phyloP scores from a whole-genome alignment of 768 basidiomycete genomes.

The Hericium coralloides region DNA sequence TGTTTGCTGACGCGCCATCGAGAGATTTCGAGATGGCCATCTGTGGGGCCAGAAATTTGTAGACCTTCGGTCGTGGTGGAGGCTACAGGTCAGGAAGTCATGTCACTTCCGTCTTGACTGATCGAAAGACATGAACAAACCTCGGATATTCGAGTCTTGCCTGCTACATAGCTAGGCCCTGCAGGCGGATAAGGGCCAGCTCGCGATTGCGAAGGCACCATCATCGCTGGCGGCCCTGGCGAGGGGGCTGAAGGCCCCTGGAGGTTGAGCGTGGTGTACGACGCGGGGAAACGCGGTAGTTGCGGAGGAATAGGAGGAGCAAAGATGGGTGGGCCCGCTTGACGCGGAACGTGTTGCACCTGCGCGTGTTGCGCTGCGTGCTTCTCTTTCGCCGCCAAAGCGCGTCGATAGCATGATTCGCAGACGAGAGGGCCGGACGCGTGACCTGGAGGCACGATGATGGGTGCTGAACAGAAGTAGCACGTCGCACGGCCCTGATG shows the following conservation, averaged over 20 bases:
- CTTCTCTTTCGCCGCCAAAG: background rate
- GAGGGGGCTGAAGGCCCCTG: background rate
- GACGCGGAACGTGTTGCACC: background rate
- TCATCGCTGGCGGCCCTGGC: background rate
- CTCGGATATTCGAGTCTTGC: too few relatives aligned
- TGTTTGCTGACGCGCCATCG: background rate
- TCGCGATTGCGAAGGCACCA: background rate
- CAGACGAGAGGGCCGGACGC: background rate
- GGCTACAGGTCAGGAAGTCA: background rate
- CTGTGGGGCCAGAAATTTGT: background rate
- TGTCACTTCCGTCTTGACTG: too few relatives aligned
- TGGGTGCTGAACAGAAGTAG: background rate
- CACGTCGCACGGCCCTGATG: background rate
- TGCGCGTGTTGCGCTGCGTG: background rate
- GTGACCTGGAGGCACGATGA: background rate
- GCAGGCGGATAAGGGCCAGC: background rate
- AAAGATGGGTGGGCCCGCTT: background rate
- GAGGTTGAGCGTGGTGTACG: background rate
- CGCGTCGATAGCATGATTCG: background rate
- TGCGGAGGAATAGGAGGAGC: background rate
- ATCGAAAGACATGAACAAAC: too few relatives aligned
- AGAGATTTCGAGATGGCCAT: background rate
- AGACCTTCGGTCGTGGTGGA: background rate
- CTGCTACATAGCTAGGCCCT: background rate
- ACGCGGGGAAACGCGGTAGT: background rate